Conservation (phyloP, 2,329 filamentous ascomycete species). For the Ilyonectria destructans region DNA sequence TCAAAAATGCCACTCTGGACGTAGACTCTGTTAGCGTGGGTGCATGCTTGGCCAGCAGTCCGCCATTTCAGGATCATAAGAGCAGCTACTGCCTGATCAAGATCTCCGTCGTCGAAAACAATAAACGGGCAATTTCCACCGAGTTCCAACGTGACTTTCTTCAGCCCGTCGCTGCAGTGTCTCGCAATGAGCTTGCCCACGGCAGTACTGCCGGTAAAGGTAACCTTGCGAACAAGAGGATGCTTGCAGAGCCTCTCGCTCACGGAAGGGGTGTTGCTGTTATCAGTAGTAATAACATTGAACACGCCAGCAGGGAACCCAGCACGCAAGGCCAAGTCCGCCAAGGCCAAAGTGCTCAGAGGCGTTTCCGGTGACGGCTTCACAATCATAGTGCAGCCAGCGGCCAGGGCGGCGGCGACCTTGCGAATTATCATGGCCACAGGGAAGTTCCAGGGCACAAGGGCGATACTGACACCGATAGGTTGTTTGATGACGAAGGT, state of each 20-base stretch:
- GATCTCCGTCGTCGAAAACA: conserved; percentile 70
- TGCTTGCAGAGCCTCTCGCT: conserved; percentile 27
- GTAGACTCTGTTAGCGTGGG: conserved; percentile 73
- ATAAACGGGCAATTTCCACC: conserved; percentile 73
- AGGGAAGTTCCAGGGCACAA: conserved; percentile 72
- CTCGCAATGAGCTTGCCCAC: conserved; percentile 69
- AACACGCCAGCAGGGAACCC: conserved; percentile 69
- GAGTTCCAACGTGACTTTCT: conserved; percentile 79
- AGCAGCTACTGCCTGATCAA: conserved; percentile 76
- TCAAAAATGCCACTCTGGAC: conserved; percentile 73
- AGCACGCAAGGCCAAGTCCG: conserved; percentile 67
- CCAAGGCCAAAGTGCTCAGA: conserved; percentile 69
- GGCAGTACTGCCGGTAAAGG: conserved; percentile 67
- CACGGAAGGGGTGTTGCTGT: neutral
- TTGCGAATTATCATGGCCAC: conserved; percentile 67
- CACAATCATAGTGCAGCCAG: conserved; percentile 83
- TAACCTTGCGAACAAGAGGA: conserved; percentile 31
- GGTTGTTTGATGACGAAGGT: conserved; percentile 35
- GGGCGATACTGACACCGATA: conserved; percentile 53
- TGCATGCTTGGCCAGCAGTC: conserved; percentile 77
- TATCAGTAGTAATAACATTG: conserved; percentile 51
- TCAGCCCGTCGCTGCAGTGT: conserved; percentile 56
- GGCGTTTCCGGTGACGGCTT: conserved; percentile 84
- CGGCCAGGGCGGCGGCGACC: conserved; percentile 73
- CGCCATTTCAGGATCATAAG: conserved; percentile 76